Conservation (phyloP, 2,329 filamentous ascomycete species). For the Fusarium sp. region DNA sequence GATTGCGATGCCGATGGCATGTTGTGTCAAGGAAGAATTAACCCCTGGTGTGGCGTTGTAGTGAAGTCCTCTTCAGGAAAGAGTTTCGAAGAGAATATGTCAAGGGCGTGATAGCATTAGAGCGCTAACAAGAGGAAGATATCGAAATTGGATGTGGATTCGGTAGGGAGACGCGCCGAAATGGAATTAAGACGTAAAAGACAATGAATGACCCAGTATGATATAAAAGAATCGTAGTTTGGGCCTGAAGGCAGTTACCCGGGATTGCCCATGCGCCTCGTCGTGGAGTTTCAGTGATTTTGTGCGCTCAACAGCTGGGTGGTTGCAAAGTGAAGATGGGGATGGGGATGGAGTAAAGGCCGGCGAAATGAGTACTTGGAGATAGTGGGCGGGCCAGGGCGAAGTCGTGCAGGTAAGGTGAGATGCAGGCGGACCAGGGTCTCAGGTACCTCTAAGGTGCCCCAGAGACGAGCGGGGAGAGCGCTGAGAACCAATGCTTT, state of each 20-base stretch:
- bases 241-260: slow-evolving; percentile 29
- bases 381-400: slow-evolving; percentile 41
- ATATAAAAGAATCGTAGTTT: slow-evolving; percentile 28
- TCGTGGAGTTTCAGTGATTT: slow-evolving; percentile 37
- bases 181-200: slow-evolving; percentile 9
- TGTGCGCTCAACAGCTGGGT: slow-evolving; percentile 46
- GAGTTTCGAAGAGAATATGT: neutral
- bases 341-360: slow-evolving; percentile 40
- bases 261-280: slow-evolving; percentile 42
- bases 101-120: slow-evolving; percentile 30
- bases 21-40: slow-evolving; percentile 14
- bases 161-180: slow-evolving; percentile 12
- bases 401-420: slow-evolving; percentile 39
- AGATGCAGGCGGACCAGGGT: slow-evolving; percentile 30
- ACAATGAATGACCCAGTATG: neutral
- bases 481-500: slow-evolving; percentile 35
- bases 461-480: slow-evolving; percentile 30
- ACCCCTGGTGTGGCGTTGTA: neutral
- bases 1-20: slow-evolving; percentile 62
- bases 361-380: slow-evolving; percentile 46
- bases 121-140: slow-evolving; percentile 24
- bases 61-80: neutral
- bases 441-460: slow-evolving; percentile 37
- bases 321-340: slow-evolving; percentile 43
- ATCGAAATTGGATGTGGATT: slow-evolving; percentile 23